Percentiles rank a stretch among this genome's conserved stretches.
Conservation (phyloP, 2,329 filamentous ascomycete genomes). For the Neofusicoccum parvum region DNA sequence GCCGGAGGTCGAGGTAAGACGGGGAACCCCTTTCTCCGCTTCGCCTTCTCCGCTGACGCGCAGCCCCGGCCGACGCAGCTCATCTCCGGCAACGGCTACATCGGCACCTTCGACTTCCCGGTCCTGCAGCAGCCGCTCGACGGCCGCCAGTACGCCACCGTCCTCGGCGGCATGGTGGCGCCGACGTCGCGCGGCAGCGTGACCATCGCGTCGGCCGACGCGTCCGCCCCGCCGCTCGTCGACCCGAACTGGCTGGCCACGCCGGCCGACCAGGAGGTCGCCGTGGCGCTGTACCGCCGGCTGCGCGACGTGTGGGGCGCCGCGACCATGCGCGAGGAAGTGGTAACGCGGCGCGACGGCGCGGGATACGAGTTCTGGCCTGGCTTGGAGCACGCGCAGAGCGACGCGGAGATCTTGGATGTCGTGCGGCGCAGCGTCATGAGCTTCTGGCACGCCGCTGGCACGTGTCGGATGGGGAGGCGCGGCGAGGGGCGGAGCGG, state of each 20-base stretch:
- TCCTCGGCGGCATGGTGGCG: conserved; percentile 34
- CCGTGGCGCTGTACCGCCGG: conserved; percentile 36
- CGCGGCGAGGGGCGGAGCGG: conserved; percentile 26
- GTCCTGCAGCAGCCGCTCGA: conserved; percentile 29
- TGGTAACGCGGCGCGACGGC: conserved; percentile 28
- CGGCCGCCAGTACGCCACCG: conserved; percentile 36
- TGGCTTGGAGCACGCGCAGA: conserved; percentile 25
- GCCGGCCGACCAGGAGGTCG: conserved; percentile 34
- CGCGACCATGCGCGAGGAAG: conserved; percentile 29
- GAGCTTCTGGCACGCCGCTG: conserved; percentile 42
- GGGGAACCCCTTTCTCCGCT: too few species aligned
- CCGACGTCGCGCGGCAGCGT: conserved; percentile 41
- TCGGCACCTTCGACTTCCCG: conserved; percentile 27
- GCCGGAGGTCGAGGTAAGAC: conserved; percentile 27
- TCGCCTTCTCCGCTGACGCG: too few species aligned
- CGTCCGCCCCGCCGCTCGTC: conserved; percentile 32
- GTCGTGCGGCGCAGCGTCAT: conserved; percentile 23
- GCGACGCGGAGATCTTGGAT: conserved; percentile 32
- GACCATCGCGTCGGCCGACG: conserved; percentile 32
- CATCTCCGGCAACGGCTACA: conserved; percentile 27
- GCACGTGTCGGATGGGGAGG: conserved; percentile 41
- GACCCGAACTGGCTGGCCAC: conserved; percentile 40
- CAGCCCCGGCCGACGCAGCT: conserved; percentile 22
- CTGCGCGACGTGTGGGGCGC: conserved; percentile 31
- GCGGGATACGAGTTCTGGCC: conserved; percentile 34